Base-by-base conservation (phyloP, 2,329 filamentous ascomycete species). In the Sporothrix brunneoviolacea region DNA sequence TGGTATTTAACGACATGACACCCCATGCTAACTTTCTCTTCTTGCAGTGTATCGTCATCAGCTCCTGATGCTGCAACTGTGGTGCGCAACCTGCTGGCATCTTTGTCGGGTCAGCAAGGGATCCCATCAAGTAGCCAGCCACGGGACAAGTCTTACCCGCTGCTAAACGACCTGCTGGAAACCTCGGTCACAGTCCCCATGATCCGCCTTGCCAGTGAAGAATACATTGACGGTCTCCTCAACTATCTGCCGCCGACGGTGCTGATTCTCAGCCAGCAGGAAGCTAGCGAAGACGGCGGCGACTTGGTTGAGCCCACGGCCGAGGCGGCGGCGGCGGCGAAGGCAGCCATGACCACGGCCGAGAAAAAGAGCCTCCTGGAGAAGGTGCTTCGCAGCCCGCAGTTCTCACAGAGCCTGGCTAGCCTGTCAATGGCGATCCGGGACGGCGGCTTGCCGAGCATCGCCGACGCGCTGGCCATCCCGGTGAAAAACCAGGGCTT, bases 1-100 rank as follows among this genome's bases (percentile, higher is more conserved):
- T 39, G 22, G 33, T 30, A 38, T 30, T 12, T 13, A 24, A 10
- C n/a, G n/a, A 36, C 6, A 24, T 40, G 37, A 22, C 15, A 4
- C 18, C 38, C 10, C 13, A 15, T 35, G 16, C 33, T 46, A 6
- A 49, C 30, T 16, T 10, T 28, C 8, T 12, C 22, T 21, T 10
- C 2, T 24, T 19, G 57, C 68, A 88, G 83, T 72, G 79, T 75
- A 61, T 70, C 76, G 57, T 74, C 77, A 59, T 74, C 76, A 53
- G 72, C 74, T 56, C 71, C 76, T 53, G 86, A 95, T 69, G 83
- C 90, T 61, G 83, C 84, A 51, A 77, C 82, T 36, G 82, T 88
- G 54, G 88, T 97, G 58, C 86, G 89, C 63, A 91, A 91, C 68
- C 91, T 98, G 66, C 77, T 97, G 60, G 81, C 85, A 55, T 95